A percentile compares a stretch with the other conserved stretches of the same genome.
These are phyloP conservation scores for Alternaria rosae DNA, from an alignment of 2,329 filamentous ascomycete species.

Conservation along the genomic window DNA sequence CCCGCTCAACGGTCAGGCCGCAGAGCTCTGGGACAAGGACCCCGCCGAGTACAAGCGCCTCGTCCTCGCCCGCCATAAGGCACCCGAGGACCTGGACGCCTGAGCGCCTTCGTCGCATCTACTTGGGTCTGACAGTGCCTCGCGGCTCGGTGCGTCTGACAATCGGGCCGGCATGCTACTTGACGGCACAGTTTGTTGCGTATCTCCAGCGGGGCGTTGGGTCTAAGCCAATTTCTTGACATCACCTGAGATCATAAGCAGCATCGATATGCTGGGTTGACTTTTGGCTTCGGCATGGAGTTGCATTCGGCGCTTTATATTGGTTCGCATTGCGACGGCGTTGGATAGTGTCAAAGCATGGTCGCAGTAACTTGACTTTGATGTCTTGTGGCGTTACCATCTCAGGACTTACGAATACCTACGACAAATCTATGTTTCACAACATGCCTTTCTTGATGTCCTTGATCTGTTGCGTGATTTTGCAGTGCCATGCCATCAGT, in stretches of 20 bases:
- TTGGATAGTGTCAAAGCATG: neutral
- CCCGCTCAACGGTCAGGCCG: slow-evolving; percentile 93
- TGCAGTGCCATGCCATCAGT: neutral
- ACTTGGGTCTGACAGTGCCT: slow-evolving; percentile 1
- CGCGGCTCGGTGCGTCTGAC: slow-evolving; percentile 9
- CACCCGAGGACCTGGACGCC: slow-evolving; percentile 53
- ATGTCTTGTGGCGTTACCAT: neutral
- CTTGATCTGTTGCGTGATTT: neutral
- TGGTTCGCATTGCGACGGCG: slow-evolving; percentile 18
- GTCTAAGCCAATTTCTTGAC: neutral
- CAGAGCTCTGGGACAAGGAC: slow-evolving; percentile 93
- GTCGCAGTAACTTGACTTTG: neutral
- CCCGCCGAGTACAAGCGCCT: slow-evolving; percentile 83
- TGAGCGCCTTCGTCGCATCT: slow-evolving; percentile 9
- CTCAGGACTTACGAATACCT: neutral
- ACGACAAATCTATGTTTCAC: neutral
- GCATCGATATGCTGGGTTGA: neutral
- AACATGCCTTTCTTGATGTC: neutral
- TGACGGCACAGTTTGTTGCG: slow-evolving; percentile 9
- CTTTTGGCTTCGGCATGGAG: slow-evolving; percentile 10
- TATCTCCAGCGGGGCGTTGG: slow-evolving; percentile 7
- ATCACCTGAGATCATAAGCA: neutral
- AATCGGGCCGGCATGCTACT: slow-evolving; percentile 3
- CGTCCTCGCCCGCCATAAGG: slow-evolving; percentile 68
- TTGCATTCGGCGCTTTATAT: neutral